Evolutionary conservation across 139 green algal genomes (phyloP).

Genomic region (Chlorella vulgaris): DNA sequence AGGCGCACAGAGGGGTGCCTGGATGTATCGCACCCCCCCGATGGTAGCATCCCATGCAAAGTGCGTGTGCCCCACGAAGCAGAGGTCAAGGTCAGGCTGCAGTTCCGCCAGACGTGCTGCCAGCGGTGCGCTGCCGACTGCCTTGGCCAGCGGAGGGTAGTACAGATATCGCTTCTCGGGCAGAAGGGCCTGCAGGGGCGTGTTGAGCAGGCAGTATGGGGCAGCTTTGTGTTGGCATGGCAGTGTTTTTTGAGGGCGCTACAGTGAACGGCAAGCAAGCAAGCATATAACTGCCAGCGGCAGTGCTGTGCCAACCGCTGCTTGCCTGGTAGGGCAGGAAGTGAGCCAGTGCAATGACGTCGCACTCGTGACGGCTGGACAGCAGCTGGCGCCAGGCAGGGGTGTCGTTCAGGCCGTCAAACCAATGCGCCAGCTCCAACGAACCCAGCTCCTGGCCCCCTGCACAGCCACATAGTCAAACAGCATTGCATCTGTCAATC

Average conservation of each 20-base stretch:
- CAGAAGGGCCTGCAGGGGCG: conserved; percentile 56
- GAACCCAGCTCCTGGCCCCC: conserved; percentile 23
- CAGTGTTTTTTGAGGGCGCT: too few species aligned
- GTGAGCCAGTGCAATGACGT: conserved; percentile 73
- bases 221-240: neutral
- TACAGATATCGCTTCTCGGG: conserved; percentile 87
- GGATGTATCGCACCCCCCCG: conserved; percentile 71
- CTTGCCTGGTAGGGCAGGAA: conserved; percentile 66
- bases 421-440: conserved; percentile 43
- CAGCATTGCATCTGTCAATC: neutral
- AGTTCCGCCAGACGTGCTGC: conserved; percentile 56
- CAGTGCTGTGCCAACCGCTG: neutral
- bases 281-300: too few species aligned
- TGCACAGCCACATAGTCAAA: neutral
- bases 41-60: conserved; percentile 77
- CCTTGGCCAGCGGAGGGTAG: conserved; percentile 69
- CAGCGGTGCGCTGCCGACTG: conserved; percentile 62
- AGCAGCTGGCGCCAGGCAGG: neutral
- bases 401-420: conserved; percentile 53
- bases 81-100: conserved; percentile 61
- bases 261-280: too few species aligned
- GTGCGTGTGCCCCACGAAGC: conserved; percentile 84
- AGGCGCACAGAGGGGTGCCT: conserved; percentile 75
- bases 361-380: neutral
- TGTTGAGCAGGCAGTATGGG: neutral